Evolutionary conservation across 352 stramenopile genomes (phyloP), one percentile per base, ranked within the genome.

Genomic region (Peronospora belbahrii): DNA sequence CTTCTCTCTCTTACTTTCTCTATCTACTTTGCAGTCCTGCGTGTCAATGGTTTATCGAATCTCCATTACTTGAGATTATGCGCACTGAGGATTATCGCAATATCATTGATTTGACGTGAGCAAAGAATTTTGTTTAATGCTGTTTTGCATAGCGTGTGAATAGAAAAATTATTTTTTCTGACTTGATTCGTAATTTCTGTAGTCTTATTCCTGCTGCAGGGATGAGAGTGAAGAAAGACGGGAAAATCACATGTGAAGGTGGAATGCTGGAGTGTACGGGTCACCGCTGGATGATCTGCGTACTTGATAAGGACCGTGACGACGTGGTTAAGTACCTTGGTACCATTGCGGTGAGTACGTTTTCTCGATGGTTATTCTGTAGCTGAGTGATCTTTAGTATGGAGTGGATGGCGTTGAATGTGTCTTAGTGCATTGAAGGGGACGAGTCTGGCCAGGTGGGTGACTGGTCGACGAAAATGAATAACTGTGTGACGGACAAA

Each of bases 41-140:
- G n/a, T 89, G 80, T 27, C 73, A 89, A 65, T 89, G 75, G 76
- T 88, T 85, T 33, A 68, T 89, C 13, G 67, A 66, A 17, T 70
- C 85, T 38, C 77, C 78, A 48, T 47, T 92, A 14, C 47, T 89
- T 27, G 67, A 85, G 42, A 70, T 92, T 39, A 56, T 92, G 35
- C 62, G 68, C 18, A 74, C 74, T 28, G 65, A 83, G 42, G 60
- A 85, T 56, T 88, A 84, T 42, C 76, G 73, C 41, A 78, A 81
- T 31, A 76, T 91, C 46, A 36, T 87, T 19, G 42, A 88, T 20
- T 49, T 91, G 41, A 74, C 65, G 80, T 91, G 42, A 39, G 53
- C 9, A 37, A 46, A 6, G 7, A 2, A 3, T 18, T 18, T 36
- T 17, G 14, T n/a, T n/a, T n/a, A 46, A 35, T 40, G 25, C 15